Evolutionary conservation across 768 basidiomycete genomes (phyloP).

Genomic region (Russula vinacea): DNA sequence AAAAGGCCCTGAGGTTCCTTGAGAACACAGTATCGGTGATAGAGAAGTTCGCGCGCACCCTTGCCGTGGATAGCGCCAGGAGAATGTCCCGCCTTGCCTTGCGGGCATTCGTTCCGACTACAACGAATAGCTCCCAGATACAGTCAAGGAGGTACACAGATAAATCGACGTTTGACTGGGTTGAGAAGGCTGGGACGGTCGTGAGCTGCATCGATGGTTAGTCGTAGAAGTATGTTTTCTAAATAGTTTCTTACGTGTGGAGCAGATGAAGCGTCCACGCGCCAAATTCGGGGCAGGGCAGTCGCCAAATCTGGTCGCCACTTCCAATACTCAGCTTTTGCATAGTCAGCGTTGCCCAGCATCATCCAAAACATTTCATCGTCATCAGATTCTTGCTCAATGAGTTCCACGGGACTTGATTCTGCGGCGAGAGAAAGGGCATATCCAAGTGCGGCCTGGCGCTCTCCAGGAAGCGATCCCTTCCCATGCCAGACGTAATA

Average conservation of each 20-base stretch:
- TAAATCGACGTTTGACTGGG: conserved; percentile 39
- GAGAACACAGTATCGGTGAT: not conserved
- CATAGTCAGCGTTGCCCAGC: conserved; percentile 71
- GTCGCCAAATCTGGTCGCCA: conserved; percentile 52
- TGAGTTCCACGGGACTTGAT: conserved; percentile 50
- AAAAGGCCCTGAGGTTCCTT: conserved; percentile 53
- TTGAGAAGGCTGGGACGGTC: conserved; percentile 44
- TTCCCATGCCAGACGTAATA: conserved; percentile 81
- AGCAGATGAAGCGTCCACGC: conserved; percentile 41
- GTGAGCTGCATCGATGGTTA: conserved; percentile 43
- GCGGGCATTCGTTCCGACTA: conserved; percentile 67
- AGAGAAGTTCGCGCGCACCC: conserved; percentile 41
- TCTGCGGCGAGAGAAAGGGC: conserved; percentile 46
- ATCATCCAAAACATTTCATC: conserved; percentile 89
- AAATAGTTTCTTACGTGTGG: not conserved
- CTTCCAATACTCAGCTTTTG: conserved; percentile 78
- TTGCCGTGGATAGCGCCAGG: conserved; percentile 56
- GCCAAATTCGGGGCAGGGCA: conserved; percentile 56
- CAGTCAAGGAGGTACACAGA: conserved; percentile 70
- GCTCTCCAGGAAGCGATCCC: conserved; percentile 60
- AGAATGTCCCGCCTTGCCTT: conserved; percentile 56
- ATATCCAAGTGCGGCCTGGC: conserved; percentile 60
- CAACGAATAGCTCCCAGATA: conserved; percentile 73
- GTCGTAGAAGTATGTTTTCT: not conserved
- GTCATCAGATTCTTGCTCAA: conserved; percentile 60